A percentile compares a stretch with the other conserved stretches of the same genome.
These are phyloP conservation scores for Cytospora chrysosperma DNA, from an alignment of 2,329 filamentous ascomycete species.

Conservation along the genomic window DNA sequence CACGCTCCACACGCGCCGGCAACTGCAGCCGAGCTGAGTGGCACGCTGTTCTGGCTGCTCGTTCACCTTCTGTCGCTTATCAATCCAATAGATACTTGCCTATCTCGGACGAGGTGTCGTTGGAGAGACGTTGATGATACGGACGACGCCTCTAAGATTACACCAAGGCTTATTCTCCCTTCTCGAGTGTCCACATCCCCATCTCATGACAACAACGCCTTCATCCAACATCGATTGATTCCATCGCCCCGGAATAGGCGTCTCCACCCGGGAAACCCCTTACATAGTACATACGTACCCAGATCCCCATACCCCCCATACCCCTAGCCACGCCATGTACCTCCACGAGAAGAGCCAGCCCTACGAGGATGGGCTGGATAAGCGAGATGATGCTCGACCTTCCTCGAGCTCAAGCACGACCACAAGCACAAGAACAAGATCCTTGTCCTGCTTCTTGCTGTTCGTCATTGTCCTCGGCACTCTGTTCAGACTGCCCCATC, in stretches of 20 bases:
- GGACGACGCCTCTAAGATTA: neutral
- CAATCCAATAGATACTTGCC: neutral
- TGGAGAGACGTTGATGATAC: neutral
- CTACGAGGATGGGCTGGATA: slow-evolving; percentile 11
- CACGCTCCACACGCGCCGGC: neutral
- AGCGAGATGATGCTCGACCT: slow-evolving; percentile 14
- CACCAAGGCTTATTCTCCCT: neutral
- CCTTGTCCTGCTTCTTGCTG: neutral
- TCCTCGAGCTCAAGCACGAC: neutral
- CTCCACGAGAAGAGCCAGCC: slow-evolving; percentile 19
- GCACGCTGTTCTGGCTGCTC: neutral
- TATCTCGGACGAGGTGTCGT: neutral
- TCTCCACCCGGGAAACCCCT: slow-evolving; percentile 2
- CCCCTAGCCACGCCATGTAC: slow-evolving; percentile 10
- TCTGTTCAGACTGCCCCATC: slow-evolving; percentile 6
- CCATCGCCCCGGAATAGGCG: slow-evolving; percentile 5
- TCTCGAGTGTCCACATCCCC: neutral
- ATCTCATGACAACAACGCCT: slow-evolving; percentile 13
- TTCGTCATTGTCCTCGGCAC: slow-evolving; percentile 4
- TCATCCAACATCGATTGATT: neutral
- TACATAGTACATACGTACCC: no score
- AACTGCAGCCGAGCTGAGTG: neutral
- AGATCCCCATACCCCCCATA: neutral
- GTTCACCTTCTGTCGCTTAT: neutral
- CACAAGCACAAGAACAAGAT: neutral